A percentile compares a stretch with the other conserved stretches of the same genome.
phyloP scores from a whole-genome alignment of 2,329 filamentous ascomycete genomes.

The Metarhizium album region DNA sequence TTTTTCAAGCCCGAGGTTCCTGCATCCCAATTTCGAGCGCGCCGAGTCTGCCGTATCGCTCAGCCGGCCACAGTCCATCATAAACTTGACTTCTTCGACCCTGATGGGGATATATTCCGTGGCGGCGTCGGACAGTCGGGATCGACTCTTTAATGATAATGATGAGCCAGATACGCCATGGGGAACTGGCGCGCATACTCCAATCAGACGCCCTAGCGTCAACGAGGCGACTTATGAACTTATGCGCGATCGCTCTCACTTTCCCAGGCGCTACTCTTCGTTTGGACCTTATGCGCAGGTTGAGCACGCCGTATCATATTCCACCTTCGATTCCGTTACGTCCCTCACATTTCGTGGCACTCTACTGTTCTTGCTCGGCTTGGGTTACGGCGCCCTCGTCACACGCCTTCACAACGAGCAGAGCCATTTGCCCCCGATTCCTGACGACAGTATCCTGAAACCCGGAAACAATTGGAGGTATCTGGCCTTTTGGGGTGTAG shows the following conservation, averaged over 20 bases:
- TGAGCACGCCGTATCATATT: constrained; percentile 16
- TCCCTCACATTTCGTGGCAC: constrained; percentile 46
- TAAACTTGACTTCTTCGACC: constrained; percentile 83
- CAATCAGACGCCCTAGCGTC: constrained; percentile 33
- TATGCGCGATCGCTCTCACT: constrained; percentile 28
- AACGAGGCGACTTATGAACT: constrained; percentile 35
- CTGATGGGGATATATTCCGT: constrained; percentile 84
- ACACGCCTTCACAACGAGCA: constrained; percentile 65
- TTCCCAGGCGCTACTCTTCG: constrained; percentile 23
- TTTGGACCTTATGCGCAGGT: constrained; percentile 14
- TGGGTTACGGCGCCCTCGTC: constrained; percentile 74
- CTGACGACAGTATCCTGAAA: constrained; percentile 30
- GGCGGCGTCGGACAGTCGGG: constrained; percentile 39
- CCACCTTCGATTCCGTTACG: constrained; percentile 19
- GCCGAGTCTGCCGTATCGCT: constrained; percentile 27
- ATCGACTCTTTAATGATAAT: constrained; percentile 27
- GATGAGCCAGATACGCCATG: constrained; percentile 61
- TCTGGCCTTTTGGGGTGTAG: constrained; percentile 69
- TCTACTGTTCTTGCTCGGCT: constrained; percentile 67
- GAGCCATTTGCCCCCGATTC: constrained; percentile 48
- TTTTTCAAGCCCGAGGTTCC: constrained; percentile 23
- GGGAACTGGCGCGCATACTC: constrained; percentile 68
- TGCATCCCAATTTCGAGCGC: constrained; percentile 34
- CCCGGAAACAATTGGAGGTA: constrained; percentile 50
- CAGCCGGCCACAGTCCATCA: constrained; percentile 63